These are phyloP conservation scores for Cryoendolithus antarcticus DNA, from an alignment of 2,329 filamentous ascomycete genomes.

Conservation along the genomic window DNA sequence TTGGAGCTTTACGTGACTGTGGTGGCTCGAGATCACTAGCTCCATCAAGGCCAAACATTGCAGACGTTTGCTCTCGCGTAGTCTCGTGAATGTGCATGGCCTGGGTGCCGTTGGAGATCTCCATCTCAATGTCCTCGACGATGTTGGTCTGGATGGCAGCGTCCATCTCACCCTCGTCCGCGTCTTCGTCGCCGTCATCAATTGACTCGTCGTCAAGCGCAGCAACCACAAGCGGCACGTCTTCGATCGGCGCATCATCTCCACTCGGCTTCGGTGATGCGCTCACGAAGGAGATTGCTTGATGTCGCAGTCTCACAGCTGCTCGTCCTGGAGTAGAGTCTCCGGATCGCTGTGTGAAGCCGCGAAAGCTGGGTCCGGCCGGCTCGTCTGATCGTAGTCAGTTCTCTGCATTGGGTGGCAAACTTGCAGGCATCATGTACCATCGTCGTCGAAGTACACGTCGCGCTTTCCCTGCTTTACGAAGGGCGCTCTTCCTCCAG, in stretches of 20 bases:
- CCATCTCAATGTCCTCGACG: constrained; percentile 18
- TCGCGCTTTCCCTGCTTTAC: constrained; percentile 42
- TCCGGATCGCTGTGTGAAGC: constrained; percentile 15
- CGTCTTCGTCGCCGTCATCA: constrained; percentile 13
- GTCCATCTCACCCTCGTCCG: constrained; percentile 9
- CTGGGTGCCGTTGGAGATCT: constrained; percentile 13
- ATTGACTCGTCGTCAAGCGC: constrained; percentile 10
- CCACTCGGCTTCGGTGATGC: constrained; percentile 29
- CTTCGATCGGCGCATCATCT: constrained; percentile 10
- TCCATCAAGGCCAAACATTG: background rate
- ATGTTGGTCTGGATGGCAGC: constrained; percentile 14
- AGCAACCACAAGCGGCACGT: constrained; percentile 9
- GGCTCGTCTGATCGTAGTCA: too few species aligned
- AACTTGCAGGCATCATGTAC: constrained; percentile 22
- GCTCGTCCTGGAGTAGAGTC: constrained; percentile 29
- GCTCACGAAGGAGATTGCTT: constrained; percentile 48
- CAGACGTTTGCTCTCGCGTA: constrained; percentile 1
- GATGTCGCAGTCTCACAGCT: constrained; percentile 41
- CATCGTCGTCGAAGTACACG: constrained; percentile 50
- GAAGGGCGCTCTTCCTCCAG: constrained; percentile 31
- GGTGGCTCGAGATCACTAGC: background rate
- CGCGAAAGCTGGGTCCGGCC: constrained; percentile 12
- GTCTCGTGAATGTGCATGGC: constrained; percentile 6
- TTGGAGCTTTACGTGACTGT: constrained; percentile 2
- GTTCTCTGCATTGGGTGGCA: too few species aligned